Evolutionary conservation across 352 stramenopile species (phyloP), one percentile per base, ranked within the genome.

Genomic region (Blastocystis sp.): DNA sequence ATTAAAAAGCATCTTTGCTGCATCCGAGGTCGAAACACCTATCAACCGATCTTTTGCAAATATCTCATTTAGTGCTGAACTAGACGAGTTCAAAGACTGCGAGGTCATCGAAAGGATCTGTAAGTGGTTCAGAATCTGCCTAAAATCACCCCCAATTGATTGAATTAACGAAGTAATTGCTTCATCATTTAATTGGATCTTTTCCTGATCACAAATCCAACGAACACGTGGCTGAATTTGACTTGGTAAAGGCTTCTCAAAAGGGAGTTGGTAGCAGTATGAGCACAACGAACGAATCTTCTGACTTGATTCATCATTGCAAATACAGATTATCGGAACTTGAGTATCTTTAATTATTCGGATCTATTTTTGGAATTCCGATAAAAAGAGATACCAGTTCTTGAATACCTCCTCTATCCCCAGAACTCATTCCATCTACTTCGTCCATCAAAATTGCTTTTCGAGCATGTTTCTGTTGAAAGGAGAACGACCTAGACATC

Each of bases 281-380:
- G 98, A 98, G n/a, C 95, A 94, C 8, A 99, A 92, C 47, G 94
- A 96, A 2, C 94, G 94, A 66, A 97, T 94, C 75, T 98, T 98
- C 54, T 94, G 93, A 79, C 93, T 97, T 90, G 98, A 95, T 1
- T 97, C 94, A 91, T 99, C 97, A 89, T 99, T 99, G 92, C 97
- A 99, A 90, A 99, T 99, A 90, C 97, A 99, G 91, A 99, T 98
- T 89, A 99, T 98, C 9, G 97, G 97, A 64, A 97, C 96, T 91
- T 97, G 97, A 62, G 93, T 97, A 82, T 96, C 97, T 92, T 99
- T 99, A 90, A 99, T 98, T 76, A 99, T 95, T 91, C 96, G 92
- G 90, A 99, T 99, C n/a, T 77, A 77, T 77, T 13, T 56, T 23
- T 54, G 20, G 20, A 45, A n/a, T 39, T 23, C 29, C 29, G 1